phyloP scores from a whole-genome alignment of 1,284 basidiomycete genomes.

The Melampsora medusae region DNA sequence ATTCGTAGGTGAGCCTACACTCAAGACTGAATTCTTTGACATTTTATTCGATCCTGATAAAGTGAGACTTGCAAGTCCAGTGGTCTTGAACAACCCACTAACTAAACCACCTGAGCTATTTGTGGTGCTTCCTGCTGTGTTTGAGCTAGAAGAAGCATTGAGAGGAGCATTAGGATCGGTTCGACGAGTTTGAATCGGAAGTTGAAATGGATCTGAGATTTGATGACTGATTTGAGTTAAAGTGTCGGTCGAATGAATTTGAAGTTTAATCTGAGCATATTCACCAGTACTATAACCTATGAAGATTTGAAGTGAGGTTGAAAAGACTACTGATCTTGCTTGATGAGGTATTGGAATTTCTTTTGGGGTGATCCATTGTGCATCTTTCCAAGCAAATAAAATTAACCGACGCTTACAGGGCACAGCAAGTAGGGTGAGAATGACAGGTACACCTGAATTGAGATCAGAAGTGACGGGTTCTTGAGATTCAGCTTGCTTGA shows the following conservation, averaged over 20 bases:
- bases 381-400: slow-evolving; percentile 75
- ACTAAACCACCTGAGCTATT: neutral
- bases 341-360: slow-evolving; percentile 59
- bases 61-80: slow-evolving; percentile 11
- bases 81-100: slow-evolving; percentile 13
- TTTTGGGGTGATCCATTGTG: slow-evolving; percentile 72
- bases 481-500: neutral
- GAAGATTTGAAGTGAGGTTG: slow-evolving; percentile 24
- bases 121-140: neutral
- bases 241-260: slow-evolving; percentile 66
- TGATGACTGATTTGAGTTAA: slow-evolving; percentile 67
- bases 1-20: slow-evolving; percentile 12
- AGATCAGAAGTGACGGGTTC: neutral
- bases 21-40: slow-evolving; percentile 21
- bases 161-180: neutral
- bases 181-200: slow-evolving; percentile 47
- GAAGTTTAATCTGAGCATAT: slow-evolving; percentile 26
- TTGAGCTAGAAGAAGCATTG: neutral
- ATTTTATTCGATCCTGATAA: slow-evolving; percentile 16
- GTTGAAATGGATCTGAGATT: slow-evolving; percentile 57
- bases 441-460: slow-evolving; percentile 60
- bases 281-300: slow-evolving; percentile 40
- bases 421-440: slow-evolving; percentile 74
- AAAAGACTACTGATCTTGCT: slow-evolving; percentile 48
- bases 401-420: slow-evolving; percentile 82